Base-by-base conservation (phyloP, 2,329 filamentous ascomycete species). In the Lecanosticta acicola region DNA sequence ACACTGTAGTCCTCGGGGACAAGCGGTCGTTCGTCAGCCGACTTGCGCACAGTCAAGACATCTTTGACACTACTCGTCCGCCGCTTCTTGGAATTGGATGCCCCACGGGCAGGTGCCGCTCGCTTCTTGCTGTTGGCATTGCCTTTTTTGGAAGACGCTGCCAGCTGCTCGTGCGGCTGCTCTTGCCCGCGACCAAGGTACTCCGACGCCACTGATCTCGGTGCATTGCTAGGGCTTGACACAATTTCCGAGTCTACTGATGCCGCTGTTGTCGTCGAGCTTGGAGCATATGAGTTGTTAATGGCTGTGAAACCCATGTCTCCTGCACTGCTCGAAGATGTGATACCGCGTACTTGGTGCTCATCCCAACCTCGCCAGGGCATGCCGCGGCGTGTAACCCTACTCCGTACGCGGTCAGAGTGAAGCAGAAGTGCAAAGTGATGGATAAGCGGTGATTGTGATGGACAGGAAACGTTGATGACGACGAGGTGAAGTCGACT, bases 301-400 rank as follows among this genome's bases (percentile, higher is more conserved):
- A 57, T 59, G 29, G 56, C 36, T 10, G 56, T 59, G 43, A 59
- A 59, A 14, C 41, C 50, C 20, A 36, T 19, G 5, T 16, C 19
- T 5, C 9, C 19, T 3, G 14, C 17, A 29, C n/a, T 34, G 24
- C 4, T 34, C 34, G 39, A 7, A 29, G 11, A 29, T 11, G 37
- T 3, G 11, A 8, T 39, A 18, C 37, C 43, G 29, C 43, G 32
- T 10, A 46, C 38, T 46, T 21, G 24, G 3, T 26, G 29, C 38
- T 46, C 37, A 24, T 20, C 36, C 43, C 37, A 46, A 11, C 43
- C 37, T n/a, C 13, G 19, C 43, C 32, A 46, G 7, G 32, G 16
- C 43, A 46, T 41, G 13, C 5, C 5, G 19, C 11, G 5, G 13
- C n/a, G 7, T 7, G 32, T 3, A 37, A 13, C 5, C 5, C 5